Base-by-base conservation (phyloP, 192 early-diverging fungal genomes). In the Phycomyces blakesleeanus region DNA sequence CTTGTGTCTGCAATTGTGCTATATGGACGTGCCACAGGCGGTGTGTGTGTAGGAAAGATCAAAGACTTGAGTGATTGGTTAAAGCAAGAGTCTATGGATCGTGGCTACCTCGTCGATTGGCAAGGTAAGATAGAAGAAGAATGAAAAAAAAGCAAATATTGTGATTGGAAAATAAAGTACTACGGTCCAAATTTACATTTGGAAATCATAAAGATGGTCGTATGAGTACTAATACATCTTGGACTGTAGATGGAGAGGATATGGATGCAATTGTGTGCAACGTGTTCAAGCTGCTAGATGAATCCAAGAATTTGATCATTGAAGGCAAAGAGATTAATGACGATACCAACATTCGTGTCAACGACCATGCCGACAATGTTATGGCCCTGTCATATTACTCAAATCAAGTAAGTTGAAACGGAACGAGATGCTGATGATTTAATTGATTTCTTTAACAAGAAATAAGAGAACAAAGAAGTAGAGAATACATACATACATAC, bases 281-380 rank as follows among this genome's bases (percentile, higher is more conserved):
- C 66, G 51, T 61, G 18, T 70, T 75, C 59, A 20, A 49, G 12
- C 49, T 75, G 18, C 34, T 75, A 15, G 61, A 75, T 25, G 67
- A 69, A 26, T 34, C 53, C 16, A 66, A 67, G 40, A 75, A 75
- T 51, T 42, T 75, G 10, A 59, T 75, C 29, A 63, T 75, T 20
- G 73, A 75, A 55, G 59, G 68, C 41, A 75, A 67, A 49, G 64
- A 69, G 37, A 53, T 69, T 1, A 70, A 40, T 27, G 73, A 70
- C 27, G 68, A 75, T 61, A 75, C 68, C 2, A 69, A 70, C 25
- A 53, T 75, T 10, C 52, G 63, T n/a, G 63, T 70, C 12, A 70
- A 69, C 12, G 73, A 75, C 21, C 73, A 75, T 39, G 67, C 73
- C 16, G 73, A 75, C 26, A 75, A 75, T 51, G 61, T 75, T 6